Conservation (phyloP, 2,329 filamentous ascomycete species). For the Trichoderma guizhouense region DNA sequence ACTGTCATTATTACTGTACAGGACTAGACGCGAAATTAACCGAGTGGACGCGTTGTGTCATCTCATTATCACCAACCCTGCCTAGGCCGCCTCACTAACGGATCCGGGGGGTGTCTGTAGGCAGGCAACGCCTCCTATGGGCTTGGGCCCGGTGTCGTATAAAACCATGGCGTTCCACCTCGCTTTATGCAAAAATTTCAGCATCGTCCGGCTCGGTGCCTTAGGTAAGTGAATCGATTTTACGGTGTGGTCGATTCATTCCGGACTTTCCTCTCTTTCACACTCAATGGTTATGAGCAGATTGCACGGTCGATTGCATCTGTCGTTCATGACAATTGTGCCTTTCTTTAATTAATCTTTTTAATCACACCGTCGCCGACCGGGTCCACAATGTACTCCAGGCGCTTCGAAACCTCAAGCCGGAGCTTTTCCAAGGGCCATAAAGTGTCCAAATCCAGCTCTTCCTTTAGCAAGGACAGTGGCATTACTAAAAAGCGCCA, state of each 20-base stretch:
- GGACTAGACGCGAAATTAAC: constrained; percentile 16
- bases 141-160: constrained; percentile 18
- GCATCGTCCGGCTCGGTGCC: constrained; percentile 25
- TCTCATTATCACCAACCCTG: constrained; percentile 18
- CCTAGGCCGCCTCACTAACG: constrained; percentile 21
- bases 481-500: constrained; percentile 55
- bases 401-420: constrained; percentile 43
- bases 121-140: constrained; percentile 13
- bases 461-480: constrained; percentile 43
- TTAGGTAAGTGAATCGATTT: constrained; percentile 46
- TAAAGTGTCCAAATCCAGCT: constrained; percentile 48
- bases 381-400: constrained; percentile 43
- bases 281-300: neutral
- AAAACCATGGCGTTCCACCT: constrained; percentile 22
- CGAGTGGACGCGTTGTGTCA: constrained; percentile 20
- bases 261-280: constrained; percentile 19
- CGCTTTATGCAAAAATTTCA: constrained; percentile 21
- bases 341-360: neutral
- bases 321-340: neutral
- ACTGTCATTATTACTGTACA: neutral
- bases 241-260: constrained; percentile 27
- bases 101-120: constrained; percentile 23
- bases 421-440: constrained; percentile 52
- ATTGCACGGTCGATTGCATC: neutral
- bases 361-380: neutral